Percentiles rank a stretch among this genome's conserved stretches.
Conservation (phyloP, 306 rosid genomes). For the Medicago arabica region DNA sequence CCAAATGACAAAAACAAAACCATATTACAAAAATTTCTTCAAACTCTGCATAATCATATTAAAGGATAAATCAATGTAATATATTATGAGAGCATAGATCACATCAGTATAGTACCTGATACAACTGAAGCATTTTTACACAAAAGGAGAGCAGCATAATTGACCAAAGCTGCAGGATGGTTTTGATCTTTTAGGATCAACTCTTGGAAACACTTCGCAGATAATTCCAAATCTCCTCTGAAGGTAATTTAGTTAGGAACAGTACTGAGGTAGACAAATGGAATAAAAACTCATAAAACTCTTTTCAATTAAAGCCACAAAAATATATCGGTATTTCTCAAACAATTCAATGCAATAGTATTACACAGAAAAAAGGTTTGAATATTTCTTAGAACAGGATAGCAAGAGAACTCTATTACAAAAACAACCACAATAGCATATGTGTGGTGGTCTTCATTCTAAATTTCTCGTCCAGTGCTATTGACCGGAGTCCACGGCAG, state of each 20-base stretch:
- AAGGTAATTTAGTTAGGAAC: slow-evolving; percentile 37
- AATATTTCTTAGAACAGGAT: slow-evolving; percentile 12
- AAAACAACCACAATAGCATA: slow-evolving; percentile 16
- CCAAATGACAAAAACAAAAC: slow-evolving; percentile 22
- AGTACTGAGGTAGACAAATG: slow-evolving; percentile 15
- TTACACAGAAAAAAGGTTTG: neutral
- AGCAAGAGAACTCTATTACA: slow-evolving; percentile 2
- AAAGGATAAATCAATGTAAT: slow-evolving; percentile 30
- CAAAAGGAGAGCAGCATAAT: slow-evolving; percentile 82
- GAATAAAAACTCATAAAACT: slow-evolving; percentile 11
- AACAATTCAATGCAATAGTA: slow-evolving; percentile 33
- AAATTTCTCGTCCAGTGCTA: neutral
- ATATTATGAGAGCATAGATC: slow-evolving; percentile 28
- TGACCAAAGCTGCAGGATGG: slow-evolving; percentile 92
- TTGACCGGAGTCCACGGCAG: no score
- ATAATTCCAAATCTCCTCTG: slow-evolving; percentile 90
- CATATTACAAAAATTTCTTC: slow-evolving; percentile 34
- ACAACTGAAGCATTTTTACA: slow-evolving; percentile 81
- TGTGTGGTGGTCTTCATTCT: neutral
- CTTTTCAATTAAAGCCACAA: slow-evolving; percentile 30
- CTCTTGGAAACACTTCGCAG: slow-evolving; percentile 84
- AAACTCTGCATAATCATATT: slow-evolving; percentile 21
- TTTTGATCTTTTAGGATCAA: slow-evolving; percentile 90
- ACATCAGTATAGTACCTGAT: slow-evolving; percentile 63
- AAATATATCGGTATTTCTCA: slow-evolving; percentile 15